These are phyloP conservation scores for Paramecium caudatum DNA, from an alignment of 73 alveolate genomes.

Conservation along the genomic window DNA sequence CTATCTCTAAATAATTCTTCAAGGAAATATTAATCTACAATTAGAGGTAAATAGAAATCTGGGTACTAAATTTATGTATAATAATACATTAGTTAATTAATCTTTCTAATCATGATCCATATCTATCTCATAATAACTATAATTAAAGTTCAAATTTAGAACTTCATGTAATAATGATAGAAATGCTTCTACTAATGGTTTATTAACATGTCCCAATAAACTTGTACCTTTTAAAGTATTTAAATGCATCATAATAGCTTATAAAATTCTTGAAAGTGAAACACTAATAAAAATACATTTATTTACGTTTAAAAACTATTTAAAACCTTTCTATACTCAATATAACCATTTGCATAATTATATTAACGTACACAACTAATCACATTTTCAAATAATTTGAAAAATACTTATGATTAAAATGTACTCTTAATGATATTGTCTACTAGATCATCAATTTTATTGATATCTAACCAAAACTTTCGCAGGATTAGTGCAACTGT, in stretches of 20 bases:
- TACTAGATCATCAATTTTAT: conserved; percentile 7
- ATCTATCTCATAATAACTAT: conserved; percentile 50
- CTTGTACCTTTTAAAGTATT: neutral
- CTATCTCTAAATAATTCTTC: neutral
- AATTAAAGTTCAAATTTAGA: conserved; percentile 36
- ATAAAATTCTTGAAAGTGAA: neutral
- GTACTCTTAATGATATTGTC: neutral
- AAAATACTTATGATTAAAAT: neutral
- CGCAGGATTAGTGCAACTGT: conserved; percentile 11
- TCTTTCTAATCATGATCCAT: conserved; percentile 27
- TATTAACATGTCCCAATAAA: neutral
- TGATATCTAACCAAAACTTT: conserved; percentile 50
- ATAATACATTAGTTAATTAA: conserved; percentile 31
- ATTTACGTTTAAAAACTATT: conserved; percentile 25
- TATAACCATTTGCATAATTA: conserved; percentile 31
- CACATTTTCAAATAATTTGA: conserved; percentile 6
- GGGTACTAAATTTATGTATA: conserved; percentile 4
- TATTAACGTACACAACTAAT: neutral
- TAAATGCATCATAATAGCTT: neutral
- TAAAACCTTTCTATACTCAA: conserved; percentile 14
- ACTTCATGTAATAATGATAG: neutral
- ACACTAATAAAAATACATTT: neutral
- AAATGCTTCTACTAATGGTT: conserved; percentile 35
- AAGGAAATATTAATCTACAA: neutral
- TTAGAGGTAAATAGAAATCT: conserved; percentile 24